Base-by-base conservation (phyloP, 179 eudicot genomes). In the Spinacia oleracea region DNA sequence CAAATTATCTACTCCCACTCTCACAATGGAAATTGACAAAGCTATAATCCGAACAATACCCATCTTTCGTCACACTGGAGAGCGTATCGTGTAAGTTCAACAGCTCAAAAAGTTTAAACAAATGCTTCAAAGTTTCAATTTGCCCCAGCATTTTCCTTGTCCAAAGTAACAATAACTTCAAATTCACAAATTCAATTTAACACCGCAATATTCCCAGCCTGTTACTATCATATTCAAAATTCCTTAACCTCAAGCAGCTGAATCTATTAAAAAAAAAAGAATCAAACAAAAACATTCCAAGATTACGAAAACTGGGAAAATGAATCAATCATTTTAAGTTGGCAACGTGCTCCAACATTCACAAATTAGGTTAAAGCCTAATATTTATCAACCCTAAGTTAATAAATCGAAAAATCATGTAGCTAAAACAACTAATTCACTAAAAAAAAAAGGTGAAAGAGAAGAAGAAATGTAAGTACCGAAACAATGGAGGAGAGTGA, bases 401-500 rank as follows among this genome's bases (percentile, higher is more conserved):
- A 21, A 56, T 31, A 62, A 62, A n/a, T 27, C 18, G 16, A 62
- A 29, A 12, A 25, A 62, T 29, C 1, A 27, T 15, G 40, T 34
- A 6, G 9, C 40, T 16, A 4, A 6, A 64, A 10, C 43, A 64
- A 32, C 4, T 0, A 1, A 27, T 60, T 11, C 21, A 27, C 3
- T 60, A 29, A 9, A 14, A 5, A 23, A 5, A 12, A 62, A 27
- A 12, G 35, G 35, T 18, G 15, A 7, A 66, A 8, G 15, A 0
- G 31, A 50, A 64, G 46, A 23, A 43, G 35, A 70, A 79, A 25
- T 21, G 32, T 0, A 51, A 38, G 14, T 72, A 79, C 77, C 77
- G 53, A 62, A 78, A 20, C 25, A 34, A 74, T 35, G 71, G 83
- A 69, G n/a, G 78, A 68, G 51, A 56, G 67, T 32, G 80, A 78